A percentile compares a stretch with the other conserved stretches of the same genome.
phyloP scores from a whole-genome alignment of 805 yeast species.

The Saccharomycopsis oosterbeekiorum region DNA sequence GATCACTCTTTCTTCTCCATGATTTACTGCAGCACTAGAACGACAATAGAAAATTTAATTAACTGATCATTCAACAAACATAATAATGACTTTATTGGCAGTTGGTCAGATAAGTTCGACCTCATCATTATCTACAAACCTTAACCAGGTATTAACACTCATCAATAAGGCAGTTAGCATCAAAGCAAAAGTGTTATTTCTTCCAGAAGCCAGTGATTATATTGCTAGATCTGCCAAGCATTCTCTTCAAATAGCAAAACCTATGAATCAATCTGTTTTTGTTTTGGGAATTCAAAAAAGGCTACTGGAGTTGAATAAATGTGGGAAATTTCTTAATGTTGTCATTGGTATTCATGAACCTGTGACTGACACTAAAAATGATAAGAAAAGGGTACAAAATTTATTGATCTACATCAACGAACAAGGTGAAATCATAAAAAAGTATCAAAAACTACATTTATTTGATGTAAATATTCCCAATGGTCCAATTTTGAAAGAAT shows the following conservation, averaged over 20 bases:
- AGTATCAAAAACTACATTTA: conserved; percentile 79
- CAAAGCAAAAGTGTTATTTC: conserved; percentile 60
- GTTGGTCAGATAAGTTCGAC: conserved; percentile 84
- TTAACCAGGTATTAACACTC: conserved; percentile 45
- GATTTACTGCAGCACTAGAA: too few relatives aligned
- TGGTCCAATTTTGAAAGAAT: conserved; percentile 75
- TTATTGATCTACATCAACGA: conserved; percentile 61
- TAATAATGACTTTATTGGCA: conserved; percentile 51
- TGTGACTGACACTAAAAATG: conserved; percentile 23
- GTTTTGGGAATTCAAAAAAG: conserved; percentile 35
- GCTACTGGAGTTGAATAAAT: conserved; percentile 31
- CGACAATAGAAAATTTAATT: too few relatives aligned
- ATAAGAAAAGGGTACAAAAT: conserved; percentile 48
- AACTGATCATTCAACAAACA: background rate
- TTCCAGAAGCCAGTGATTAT: conserved; percentile 93
- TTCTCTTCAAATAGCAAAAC: conserved; percentile 47
- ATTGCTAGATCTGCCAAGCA: conserved; percentile 62
- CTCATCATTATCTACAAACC: conserved; percentile 48
- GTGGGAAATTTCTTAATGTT: conserved; percentile 43
- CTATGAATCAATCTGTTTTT: conserved; percentile 35
- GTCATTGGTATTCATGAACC: conserved; percentile 91
- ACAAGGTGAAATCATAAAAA: conserved; percentile 51
- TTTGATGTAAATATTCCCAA: conserved; percentile 79
- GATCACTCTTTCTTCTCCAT: too few relatives aligned
- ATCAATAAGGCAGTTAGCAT: conserved; percentile 52